Conservation (phyloP, 1,284 basidiomycete genomes). For the Rhodotorula sp. region DNA sequence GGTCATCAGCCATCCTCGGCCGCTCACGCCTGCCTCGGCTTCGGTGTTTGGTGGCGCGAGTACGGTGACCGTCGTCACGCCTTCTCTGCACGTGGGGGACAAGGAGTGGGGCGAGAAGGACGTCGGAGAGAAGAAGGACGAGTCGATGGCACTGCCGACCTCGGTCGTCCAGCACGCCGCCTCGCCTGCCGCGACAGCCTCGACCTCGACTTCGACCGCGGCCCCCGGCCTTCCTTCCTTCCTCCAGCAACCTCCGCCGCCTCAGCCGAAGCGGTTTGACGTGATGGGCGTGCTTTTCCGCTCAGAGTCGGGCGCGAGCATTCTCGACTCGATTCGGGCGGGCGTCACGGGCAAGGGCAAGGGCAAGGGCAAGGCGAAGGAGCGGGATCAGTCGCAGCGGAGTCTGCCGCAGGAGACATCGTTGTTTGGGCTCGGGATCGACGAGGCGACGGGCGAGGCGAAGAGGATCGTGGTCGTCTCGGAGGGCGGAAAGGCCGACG, state of each 20-base stretch:
- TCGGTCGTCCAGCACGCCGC: slow-evolving; percentile 14
- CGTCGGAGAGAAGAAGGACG: slow-evolving; percentile 19
- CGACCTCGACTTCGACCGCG: background rate
- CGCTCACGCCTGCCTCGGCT: background rate
- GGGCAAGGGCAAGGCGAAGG: slow-evolving; percentile 7
- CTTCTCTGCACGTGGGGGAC: background rate
- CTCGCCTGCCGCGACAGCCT: background rate
- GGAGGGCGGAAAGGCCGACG: slow-evolving; percentile 13
- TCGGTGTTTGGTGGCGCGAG: slow-evolving; percentile 1
- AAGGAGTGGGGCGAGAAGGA: slow-evolving; percentile 8
- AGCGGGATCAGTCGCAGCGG: slow-evolving; percentile 17
- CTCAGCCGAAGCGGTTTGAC: slow-evolving; percentile 35
- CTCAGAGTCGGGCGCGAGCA: slow-evolving; percentile 9
- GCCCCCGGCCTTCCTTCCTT: background rate
- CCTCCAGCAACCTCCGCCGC: slow-evolving; percentile 9
- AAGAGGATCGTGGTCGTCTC: slow-evolving; percentile 37
- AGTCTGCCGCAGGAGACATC: slow-evolving; percentile 10
- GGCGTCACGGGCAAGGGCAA: background rate
- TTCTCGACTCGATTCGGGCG: slow-evolving; percentile 6
- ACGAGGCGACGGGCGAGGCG: slow-evolving; percentile 2
- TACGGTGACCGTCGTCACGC: slow-evolving; percentile 12
- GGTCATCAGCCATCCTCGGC: slow-evolving; percentile 6
- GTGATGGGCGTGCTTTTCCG: slow-evolving; percentile 39
- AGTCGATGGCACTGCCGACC: slow-evolving; percentile 11
- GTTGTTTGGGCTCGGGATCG: slow-evolving; percentile 29